A percentile compares a stretch with the other conserved stretches of the same genome.
phyloP scores from a whole-genome alignment of 148 eudicot species.

The Euryodendron excelsum region DNA sequence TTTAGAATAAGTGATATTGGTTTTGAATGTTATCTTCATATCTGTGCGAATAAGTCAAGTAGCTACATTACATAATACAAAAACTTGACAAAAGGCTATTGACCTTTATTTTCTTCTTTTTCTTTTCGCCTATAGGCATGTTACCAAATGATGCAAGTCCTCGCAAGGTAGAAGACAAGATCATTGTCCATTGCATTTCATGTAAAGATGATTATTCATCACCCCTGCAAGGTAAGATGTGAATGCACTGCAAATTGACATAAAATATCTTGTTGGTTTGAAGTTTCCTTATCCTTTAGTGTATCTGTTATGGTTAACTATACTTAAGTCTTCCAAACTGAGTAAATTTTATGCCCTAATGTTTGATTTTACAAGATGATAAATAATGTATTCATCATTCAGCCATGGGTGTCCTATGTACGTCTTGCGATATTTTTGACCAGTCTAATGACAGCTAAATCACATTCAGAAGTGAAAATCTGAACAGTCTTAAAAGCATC shows the following conservation, averaged over 20 bases:
- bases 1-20: neutral
- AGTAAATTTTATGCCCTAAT: neutral
- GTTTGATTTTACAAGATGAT: neutral
- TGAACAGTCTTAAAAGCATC: neutral
- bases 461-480: neutral
- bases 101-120: too few species aligned
- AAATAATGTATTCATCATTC: neutral
- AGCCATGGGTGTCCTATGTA: too few species aligned
- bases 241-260: neutral
- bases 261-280: neutral
- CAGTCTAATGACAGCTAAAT: neutral
- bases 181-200: neutral
- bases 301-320: neutral
- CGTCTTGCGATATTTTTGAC: neutral
- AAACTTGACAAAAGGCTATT: too few species aligned
- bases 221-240: neutral
- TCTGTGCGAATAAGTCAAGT: neutral
- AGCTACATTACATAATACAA: neutral
- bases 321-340: neutral
- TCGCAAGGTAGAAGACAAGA: too few species aligned
- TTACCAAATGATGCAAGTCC: neutral
- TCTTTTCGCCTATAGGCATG: neutral
- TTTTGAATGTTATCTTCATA: neutral
- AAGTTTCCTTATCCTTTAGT: neutral
- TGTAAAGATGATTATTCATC: neutral